These are phyloP conservation scores for Beverwykella pulmonaria DNA, from an alignment of 495 filamentous ascomycete species.

Conservation along the genomic window DNA sequence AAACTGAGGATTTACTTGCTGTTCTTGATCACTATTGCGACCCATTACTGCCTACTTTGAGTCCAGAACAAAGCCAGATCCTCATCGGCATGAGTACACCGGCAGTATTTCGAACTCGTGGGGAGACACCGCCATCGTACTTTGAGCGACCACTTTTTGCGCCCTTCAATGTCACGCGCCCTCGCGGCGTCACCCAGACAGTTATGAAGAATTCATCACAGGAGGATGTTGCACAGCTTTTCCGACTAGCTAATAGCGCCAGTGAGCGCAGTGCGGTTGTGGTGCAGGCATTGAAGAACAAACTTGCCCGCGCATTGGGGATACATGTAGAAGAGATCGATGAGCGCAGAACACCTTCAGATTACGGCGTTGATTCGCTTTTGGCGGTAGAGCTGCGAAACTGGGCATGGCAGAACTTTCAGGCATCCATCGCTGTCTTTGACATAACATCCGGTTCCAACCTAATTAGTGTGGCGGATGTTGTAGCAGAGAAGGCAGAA, in stretches of 20 bases:
- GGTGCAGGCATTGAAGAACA: neutral
- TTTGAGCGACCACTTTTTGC: neutral
- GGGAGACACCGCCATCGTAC: neutral
- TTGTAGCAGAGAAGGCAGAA: too few species aligned
- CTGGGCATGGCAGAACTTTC: neutral
- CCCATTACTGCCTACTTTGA: neutral
- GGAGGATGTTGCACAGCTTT: neutral
- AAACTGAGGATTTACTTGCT: neutral
- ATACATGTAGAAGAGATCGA: neutral
- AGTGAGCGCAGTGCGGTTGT: neutral
- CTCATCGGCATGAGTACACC: neutral
- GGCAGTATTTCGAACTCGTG: neutral
- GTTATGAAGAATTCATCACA: too few species aligned
- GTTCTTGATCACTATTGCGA: slow-evolving; percentile 1
- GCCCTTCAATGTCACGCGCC: neutral
- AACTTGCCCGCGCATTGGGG: neutral
- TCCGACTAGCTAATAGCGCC: neutral
- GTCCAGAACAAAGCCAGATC: neutral
- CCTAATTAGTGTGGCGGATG: too few species aligned
- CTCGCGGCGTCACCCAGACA: too few species aligned
- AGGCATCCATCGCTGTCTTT: neutral
- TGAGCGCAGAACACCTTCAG: neutral
- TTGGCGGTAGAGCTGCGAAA: neutral
- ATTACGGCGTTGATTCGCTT: neutral
- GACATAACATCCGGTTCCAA: too few species aligned